Base-by-base conservation (phyloP, 75 land plant species). In the Picea glauca region DNA sequence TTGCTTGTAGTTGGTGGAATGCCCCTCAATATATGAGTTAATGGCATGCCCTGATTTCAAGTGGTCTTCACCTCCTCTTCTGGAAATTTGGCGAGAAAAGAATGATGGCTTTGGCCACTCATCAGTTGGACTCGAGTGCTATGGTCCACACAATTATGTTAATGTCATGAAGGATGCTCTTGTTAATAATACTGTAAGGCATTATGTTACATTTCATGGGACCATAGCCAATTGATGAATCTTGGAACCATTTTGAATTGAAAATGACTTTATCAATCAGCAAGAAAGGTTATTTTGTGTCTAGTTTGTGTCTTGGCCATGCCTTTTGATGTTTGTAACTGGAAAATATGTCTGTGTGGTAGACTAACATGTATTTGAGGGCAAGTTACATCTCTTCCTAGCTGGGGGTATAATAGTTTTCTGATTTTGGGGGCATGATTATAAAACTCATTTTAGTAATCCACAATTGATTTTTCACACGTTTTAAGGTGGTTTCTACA, bases 1-100 rank as follows among this genome's bases (percentile, higher is more conserved):
- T 76, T 76, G 13, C n/a, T 75, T 80, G 81, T 94, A 96, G 99
- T 79, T 98, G 75, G 89, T 98, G 79, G 99, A 98, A 82, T 98
- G 99, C 75, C 99, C 99, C 38, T 95, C 98, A 15, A 82, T 98
- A 58, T 98, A 98, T 78, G 98, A 98, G 81, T 73, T 98, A 80
- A 95, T 98, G 98, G 92, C 86, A 5, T 83, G 81, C 68, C 91
- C 87, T 12, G 77, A 91, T 76, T 95, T 90, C 73, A 38, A 85
- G 0, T 98, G 99, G 99, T 60, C 87, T 60, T 78, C 81, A 63
- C 72, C 62, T 73, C 98, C 99, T 57, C 86, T 87, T 75, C 83
- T 98, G 30, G 83, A 96, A 78, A 74, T 98, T 12, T 95, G 98
- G 99, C 87, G 76, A 60, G 82, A 93, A 78, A 92, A 62, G 58